Conservation (phyloP, 176 grass and related monocot genomes). For the Pontederia paniculata region DNA sequence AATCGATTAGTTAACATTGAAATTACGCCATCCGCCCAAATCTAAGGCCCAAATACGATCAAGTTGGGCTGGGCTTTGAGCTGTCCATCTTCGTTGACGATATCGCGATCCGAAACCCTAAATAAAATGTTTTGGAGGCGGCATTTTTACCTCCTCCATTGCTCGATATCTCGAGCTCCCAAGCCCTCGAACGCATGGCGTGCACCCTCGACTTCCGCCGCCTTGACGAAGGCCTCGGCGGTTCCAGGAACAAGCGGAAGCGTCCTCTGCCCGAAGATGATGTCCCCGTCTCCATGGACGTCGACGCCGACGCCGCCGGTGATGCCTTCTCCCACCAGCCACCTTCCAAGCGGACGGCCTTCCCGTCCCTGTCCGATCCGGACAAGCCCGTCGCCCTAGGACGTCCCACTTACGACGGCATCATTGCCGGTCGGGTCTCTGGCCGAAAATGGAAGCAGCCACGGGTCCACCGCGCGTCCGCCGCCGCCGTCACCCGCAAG, state of each 20-base stretch:
- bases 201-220: slow-evolving; percentile 77
- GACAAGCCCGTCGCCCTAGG: slow-evolving; percentile 67
- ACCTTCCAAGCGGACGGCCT: slow-evolving; percentile 53
- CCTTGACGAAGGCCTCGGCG: slow-evolving; percentile 89
- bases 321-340: slow-evolving; percentile 13
- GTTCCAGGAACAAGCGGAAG: slow-evolving; percentile 72
- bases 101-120: too few relatives aligned
- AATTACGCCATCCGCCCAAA: too few relatives aligned
- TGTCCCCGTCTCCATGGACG: slow-evolving; percentile 42
- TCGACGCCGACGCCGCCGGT: slow-evolving; percentile 25
- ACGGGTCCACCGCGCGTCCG: slow-evolving; percentile 57
- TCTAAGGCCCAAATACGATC: too few relatives aligned
- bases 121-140: too few relatives aligned
- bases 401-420: slow-evolving; percentile 73
- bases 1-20: too few relatives aligned
- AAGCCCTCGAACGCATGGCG: slow-evolving; percentile 30
- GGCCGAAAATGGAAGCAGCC: slow-evolving; percentile 83
- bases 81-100: too few relatives aligned
- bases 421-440: slow-evolving; percentile 70
- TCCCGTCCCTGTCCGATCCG: slow-evolving; percentile 59
- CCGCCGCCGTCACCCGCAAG: slow-evolving; percentile 40
- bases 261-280: slow-evolving; percentile 25
- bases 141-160: too few relatives aligned
- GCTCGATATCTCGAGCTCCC: too few relatives aligned
- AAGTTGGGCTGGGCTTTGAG: too few relatives aligned